Conservation (phyloP, 2,329 filamentous ascomycete species). For the Calcarisporium arbuscula region DNA sequence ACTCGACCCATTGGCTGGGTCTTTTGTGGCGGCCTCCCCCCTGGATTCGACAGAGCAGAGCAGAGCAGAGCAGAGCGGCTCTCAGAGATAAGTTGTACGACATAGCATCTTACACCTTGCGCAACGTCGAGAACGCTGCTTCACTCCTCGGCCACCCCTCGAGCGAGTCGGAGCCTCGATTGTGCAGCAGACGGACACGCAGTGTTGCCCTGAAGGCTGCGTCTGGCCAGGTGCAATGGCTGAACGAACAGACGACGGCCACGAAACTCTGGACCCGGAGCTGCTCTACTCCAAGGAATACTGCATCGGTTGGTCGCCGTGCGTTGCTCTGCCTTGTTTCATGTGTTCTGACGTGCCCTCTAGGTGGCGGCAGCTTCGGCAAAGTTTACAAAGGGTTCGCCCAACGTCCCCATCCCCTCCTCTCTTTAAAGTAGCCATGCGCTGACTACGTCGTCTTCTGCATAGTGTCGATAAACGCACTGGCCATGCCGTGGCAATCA, state of each 20-base stretch:
- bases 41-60: no score
- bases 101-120: no score
- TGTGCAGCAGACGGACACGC: no score
- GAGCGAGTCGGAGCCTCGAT: no score
- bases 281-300: conserved; percentile 89
- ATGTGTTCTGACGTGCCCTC: conserved; percentile 18
- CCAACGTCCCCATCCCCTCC: neutral
- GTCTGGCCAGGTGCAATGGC: no score
- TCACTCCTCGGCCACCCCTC: no score
- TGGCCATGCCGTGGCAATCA: conserved; percentile 92
- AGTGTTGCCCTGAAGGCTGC: no score
- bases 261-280: conserved; percentile 69
- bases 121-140: no score
- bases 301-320: conserved; percentile 62
- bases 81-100: no score
- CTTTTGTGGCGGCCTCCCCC: no score
- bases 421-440: neutral
- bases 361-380: conserved; percentile 94
- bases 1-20: no score
- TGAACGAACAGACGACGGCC: conserved; percentile 37
- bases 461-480: conserved; percentile 85
- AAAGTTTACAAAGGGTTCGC: conserved; percentile 95
- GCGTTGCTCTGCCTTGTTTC: conserved; percentile 5
- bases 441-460: neutral
- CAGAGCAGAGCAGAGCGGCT: no score